These are phyloP conservation scores for Passiflora organensis DNA, from an alignment of 345 rosid species.

Conservation along the genomic window DNA sequence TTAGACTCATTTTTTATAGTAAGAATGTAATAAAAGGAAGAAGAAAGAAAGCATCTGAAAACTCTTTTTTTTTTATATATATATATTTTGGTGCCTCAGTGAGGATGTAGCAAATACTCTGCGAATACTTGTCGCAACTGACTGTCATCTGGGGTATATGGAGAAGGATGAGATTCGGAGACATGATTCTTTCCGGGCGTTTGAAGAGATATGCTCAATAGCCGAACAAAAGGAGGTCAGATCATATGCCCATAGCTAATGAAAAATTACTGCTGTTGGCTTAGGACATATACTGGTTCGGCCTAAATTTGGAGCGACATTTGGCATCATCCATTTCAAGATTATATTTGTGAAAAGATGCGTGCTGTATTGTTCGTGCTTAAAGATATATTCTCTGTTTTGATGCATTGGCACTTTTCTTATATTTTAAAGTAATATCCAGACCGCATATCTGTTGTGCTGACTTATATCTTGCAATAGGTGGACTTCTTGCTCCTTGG, in stretches of 20 bases:
- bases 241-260: no score
- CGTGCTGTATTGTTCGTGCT: no score
- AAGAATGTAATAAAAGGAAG: no score
- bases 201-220: conserved; percentile 91
- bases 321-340: no score
- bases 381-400: not conserved
- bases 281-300: no score
- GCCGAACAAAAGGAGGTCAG: conserved; percentile 83
- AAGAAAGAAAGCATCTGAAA: no score
- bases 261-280: no score
- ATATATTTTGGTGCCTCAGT: conserved; percentile 30
- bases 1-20: not conserved
- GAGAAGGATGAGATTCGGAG: conserved; percentile 96
- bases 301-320: not conserved
- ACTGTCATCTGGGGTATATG: conserved; percentile 93
- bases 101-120: conserved; percentile 61
- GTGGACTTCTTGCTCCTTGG: conserved; percentile 92
- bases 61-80: no score
- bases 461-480: conserved; percentile 34
- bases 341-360: no score
- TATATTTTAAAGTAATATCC: not conserved
- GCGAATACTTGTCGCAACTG: conserved; percentile 84
- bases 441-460: not conserved
- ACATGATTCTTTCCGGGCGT: conserved; percentile 91
- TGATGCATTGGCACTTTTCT: not conserved